A percentile compares a stretch with the other conserved stretches of the same genome.
phyloP scores from a whole-genome alignment of 2,329 filamentous ascomycete species.

The Fusarium oligoseptatum region DNA sequence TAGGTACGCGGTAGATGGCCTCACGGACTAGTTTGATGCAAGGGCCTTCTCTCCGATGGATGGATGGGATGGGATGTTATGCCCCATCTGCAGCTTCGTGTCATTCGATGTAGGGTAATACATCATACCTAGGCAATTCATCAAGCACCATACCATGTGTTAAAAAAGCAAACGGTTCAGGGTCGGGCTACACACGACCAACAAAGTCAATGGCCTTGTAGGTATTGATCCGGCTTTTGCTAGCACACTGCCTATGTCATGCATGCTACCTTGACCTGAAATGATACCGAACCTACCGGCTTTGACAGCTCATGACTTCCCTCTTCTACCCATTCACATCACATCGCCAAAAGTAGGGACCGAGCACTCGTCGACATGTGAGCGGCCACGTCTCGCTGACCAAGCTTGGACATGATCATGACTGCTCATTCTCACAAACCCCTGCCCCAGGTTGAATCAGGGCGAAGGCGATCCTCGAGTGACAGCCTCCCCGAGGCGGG shows the following conservation, averaged over 20 bases:
- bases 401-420: not conserved
- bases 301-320: not conserved
- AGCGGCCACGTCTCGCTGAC: not conserved
- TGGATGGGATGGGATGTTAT: not conserved
- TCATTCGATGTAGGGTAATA: slow-evolving; percentile 9
- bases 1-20: not conserved
- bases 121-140: slow-evolving; percentile 4
- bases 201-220: not conserved
- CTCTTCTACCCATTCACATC: not conserved
- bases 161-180: not conserved
- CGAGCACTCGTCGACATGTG: slow-evolving; percentile 3
- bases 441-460: not conserved
- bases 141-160: not conserved
- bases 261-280: not conserved
- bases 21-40: slow-evolving; percentile 1
- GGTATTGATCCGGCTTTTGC: not conserved
- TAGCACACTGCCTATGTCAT: not conserved
- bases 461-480: not conserved
- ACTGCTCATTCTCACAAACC: not conserved
- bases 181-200: not conserved
- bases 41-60: not conserved
- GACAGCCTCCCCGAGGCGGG: slow-evolving; percentile 5
- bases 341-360: not conserved
- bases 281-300: not conserved
- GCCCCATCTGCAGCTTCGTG: not conserved